These are phyloP conservation scores for Besnoitia besnoiti DNA, from an alignment of 169 alveolate genomes.

Conservation along the genomic window DNA sequence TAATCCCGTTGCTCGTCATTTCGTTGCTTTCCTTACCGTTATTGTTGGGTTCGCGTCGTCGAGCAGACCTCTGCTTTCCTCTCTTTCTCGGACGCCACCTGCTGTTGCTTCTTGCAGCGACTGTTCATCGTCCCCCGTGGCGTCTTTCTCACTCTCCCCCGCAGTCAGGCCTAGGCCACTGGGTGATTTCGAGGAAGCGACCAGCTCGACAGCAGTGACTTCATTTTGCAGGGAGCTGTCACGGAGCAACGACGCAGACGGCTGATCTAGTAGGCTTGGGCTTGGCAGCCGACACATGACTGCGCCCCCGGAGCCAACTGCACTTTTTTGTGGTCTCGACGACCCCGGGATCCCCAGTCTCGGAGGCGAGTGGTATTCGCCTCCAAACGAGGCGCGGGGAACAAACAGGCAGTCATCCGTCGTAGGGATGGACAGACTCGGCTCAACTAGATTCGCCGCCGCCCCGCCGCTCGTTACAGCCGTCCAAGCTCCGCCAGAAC, in stretches of 20 bases:
- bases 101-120: neutral
- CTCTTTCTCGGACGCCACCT: neutral
- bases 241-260: neutral
- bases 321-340: neutral
- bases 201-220: no score
- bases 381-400: conserved; percentile 20
- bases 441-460: neutral
- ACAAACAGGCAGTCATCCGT: neutral
- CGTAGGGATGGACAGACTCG: neutral
- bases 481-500: no score
- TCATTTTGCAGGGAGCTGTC: no score
- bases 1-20: no score
- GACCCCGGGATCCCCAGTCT: neutral
- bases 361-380: conserved; percentile 21
- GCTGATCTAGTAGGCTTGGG: neutral
- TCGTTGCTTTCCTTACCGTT: no score
- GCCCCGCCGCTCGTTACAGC: neutral
- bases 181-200: no score
- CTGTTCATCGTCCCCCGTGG: neutral
- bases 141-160: neutral
- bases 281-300: neutral
- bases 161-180: no score
- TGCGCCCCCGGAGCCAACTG: neutral
- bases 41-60: neutral
- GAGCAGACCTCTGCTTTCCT: neutral